A percentile compares a stretch with the other conserved stretches of the same genome.
These are phyloP conservation scores for Diaporthe humulicola DNA, from an alignment of 2,329 filamentous ascomycete species.

Conservation along the genomic window DNA sequence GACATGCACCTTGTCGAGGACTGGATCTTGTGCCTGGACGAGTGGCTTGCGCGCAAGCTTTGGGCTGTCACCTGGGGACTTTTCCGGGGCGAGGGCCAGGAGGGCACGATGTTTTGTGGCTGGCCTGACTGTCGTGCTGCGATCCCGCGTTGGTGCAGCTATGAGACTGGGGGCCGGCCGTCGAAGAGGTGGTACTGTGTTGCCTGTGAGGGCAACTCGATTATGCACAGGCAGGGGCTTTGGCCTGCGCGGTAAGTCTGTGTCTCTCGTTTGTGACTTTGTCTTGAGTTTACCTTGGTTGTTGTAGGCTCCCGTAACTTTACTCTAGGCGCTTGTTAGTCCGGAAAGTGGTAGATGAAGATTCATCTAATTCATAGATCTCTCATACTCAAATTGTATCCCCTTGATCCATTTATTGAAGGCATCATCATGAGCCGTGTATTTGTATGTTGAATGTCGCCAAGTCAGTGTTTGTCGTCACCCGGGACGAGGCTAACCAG, in stretches of 20 bases:
- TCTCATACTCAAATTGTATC: too few relatives aligned
- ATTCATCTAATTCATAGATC: too few relatives aligned
- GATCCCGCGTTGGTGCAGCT: not conserved
- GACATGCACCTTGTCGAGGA: not conserved
- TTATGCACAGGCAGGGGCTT: not conserved
- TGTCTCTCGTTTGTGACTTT: too few relatives aligned
- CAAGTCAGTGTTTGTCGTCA: too few relatives aligned
- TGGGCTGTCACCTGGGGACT: not conserved
- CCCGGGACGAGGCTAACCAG: too few relatives aligned
- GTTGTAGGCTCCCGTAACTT: too few relatives aligned
- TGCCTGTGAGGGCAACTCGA: not conserved
- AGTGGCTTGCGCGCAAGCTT: not conserved
- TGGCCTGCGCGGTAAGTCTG: not conserved
- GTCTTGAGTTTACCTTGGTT: too few relatives aligned
- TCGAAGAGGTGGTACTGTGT: not conserved
- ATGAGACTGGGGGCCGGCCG: fast-evolving
- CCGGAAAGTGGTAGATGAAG: too few relatives aligned
- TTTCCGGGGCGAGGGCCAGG: not conserved
- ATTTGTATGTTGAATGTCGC: too few relatives aligned
- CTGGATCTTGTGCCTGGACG: not conserved
- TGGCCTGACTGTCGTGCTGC: not conserved
- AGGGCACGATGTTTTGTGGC: not conserved
- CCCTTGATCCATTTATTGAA: too few relatives aligned
- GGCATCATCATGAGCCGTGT: too few relatives aligned
- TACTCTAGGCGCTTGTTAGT: too few relatives aligned